phyloP scores from a whole-genome alignment of 257 asterid species.

The Oldenlandia corymbosa region DNA sequence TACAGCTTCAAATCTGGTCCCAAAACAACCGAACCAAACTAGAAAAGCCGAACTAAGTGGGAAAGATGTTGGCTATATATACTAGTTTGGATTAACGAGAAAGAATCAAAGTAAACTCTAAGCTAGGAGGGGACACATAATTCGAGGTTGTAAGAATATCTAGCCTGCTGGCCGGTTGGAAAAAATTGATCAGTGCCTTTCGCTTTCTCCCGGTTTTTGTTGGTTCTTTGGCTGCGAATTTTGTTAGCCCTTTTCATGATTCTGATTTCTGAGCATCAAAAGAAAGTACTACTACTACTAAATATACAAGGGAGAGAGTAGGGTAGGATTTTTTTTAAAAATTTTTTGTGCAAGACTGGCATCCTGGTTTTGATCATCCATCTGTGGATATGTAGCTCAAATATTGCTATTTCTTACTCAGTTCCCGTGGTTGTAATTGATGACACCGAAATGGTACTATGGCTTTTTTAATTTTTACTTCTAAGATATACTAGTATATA shows the following conservation, averaged over 20 bases:
- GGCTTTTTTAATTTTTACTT: too few species aligned
- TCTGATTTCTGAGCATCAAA: background rate
- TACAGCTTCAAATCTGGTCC: background rate
- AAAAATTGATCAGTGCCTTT: background rate
- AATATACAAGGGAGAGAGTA: too few species aligned
- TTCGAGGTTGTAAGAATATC: constrained; percentile 13
- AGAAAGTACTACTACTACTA: background rate
- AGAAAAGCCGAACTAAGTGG: background rate
- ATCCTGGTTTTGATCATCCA: background rate
- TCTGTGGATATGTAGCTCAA: too few species aligned
- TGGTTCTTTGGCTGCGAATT: background rate
- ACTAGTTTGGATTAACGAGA: constrained; percentile 2
- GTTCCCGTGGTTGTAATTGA: too few species aligned
- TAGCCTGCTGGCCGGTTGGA: background rate
- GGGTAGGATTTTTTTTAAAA: too few species aligned
- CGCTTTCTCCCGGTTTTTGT: constrained; percentile 6
- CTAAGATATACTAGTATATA: too few species aligned
- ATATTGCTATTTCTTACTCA: too few species aligned
- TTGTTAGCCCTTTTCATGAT: constrained; percentile 1
- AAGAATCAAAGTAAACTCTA: constrained; percentile 1
- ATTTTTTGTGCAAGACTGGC: constrained; percentile 14
- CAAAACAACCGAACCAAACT: background rate
- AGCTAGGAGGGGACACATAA: background rate
- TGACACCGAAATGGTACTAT: too few species aligned
- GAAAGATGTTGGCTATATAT: background rate